These are phyloP conservation scores for Colletotrichum falcatum DNA, from an alignment of 2,329 filamentous ascomycete genomes.

Conservation along the genomic window DNA sequence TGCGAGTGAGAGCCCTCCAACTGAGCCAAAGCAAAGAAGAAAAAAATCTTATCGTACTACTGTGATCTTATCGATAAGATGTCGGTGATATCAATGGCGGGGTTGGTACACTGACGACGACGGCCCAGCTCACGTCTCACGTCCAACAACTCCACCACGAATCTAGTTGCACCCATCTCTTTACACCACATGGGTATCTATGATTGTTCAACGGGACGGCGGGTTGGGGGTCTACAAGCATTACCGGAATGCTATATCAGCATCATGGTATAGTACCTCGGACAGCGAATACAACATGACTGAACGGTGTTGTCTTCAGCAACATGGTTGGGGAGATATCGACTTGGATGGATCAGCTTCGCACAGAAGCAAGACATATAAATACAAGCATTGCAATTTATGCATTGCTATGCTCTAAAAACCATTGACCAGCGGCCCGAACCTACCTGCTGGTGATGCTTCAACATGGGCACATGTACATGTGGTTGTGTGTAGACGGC, in stretches of 20 bases:
- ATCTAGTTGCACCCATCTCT: background rate
- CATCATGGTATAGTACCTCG: too few relatives aligned
- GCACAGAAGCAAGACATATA: background rate
- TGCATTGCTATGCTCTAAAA: background rate
- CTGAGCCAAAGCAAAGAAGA: slow-evolving; percentile 21
- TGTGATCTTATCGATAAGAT: slow-evolving; percentile 38
- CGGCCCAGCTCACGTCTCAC: background rate
- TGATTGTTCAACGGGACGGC: background rate
- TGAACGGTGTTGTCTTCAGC: background rate
- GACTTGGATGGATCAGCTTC: background rate
- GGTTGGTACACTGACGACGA: slow-evolving; percentile 11
- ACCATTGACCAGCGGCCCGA: background rate
- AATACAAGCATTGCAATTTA: too few relatives aligned
- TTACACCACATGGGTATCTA: background rate
- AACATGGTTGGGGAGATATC: background rate
- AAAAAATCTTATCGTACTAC: slow-evolving; percentile 39
- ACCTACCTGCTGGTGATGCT: background rate
- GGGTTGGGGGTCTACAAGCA: background rate
- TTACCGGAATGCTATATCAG: background rate
- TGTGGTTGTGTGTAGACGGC: background rate
- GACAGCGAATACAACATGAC: background rate
- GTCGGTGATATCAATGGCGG: slow-evolving; percentile 14
- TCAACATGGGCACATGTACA: background rate
- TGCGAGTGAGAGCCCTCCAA: slow-evolving; percentile 17
- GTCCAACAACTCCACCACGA: background rate